Percentiles rank a stretch among this genome's conserved stretches.
Evolutionary conservation across 192 early-diverging fungal species (phyloP).

Genomic region (Podochytrium sp.): DNA sequence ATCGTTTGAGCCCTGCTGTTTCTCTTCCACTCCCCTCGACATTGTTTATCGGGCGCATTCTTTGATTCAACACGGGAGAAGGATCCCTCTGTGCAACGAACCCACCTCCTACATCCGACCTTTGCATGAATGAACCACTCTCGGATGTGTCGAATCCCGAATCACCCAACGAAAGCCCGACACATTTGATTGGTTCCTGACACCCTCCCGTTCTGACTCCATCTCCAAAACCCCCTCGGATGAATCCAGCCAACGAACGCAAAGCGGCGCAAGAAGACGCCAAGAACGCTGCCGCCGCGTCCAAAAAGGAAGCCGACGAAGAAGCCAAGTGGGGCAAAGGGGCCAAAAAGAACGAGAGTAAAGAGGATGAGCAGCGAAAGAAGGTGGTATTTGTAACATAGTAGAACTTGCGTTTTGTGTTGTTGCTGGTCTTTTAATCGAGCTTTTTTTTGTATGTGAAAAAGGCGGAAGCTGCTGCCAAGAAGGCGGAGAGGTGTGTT

Average conservation of each 20-base stretch:
- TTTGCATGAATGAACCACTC: no score
- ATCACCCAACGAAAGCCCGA: neutral
- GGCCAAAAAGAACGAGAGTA: slow-evolving; percentile 63
- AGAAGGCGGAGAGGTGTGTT: slow-evolving; percentile 47
- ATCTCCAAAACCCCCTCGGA: no score
- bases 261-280: slow-evolving; percentile 69
- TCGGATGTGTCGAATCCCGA: no score
- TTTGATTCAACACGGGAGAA: no score
- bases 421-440: no score
- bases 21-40: no score
- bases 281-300: slow-evolving; percentile 58
- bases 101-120: no score
- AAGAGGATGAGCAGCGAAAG: slow-evolving; percentile 53
- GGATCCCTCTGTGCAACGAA: no score
- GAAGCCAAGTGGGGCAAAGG: slow-evolving; percentile 68
- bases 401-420: neutral
- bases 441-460: neutral
- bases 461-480: slow-evolving; percentile 41
- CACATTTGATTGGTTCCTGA: neutral
- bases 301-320: slow-evolving; percentile 62
- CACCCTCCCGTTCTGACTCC: slow-evolving; percentile 29
- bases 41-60: no score
- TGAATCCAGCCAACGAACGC: slow-evolving; percentile 76
- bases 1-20: no score
- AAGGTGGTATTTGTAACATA: slow-evolving; percentile 26